Conservation (phyloP, 805 yeast genomes). For the Hanseniaspora taiwanica region DNA sequence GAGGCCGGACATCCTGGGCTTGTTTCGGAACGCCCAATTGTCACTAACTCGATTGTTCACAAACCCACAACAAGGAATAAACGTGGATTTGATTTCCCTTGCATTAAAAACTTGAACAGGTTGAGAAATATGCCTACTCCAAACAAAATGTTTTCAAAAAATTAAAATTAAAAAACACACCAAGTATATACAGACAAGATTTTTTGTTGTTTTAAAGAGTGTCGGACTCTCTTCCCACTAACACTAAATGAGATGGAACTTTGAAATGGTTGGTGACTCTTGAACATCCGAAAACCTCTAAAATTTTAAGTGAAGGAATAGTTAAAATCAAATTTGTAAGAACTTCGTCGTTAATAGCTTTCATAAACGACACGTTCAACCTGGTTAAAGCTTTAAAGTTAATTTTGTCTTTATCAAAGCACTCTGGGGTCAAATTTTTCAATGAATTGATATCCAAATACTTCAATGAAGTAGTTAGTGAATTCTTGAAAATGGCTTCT, state of each 20-base stretch:
- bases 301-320: constrained; percentile 47
- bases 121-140: too few species aligned
- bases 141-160: not conserved
- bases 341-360: constrained; percentile 57
- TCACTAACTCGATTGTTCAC: not conserved
- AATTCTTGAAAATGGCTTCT: constrained; percentile 46
- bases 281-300: constrained; percentile 77
- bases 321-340: constrained; percentile 42
- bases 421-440: constrained; percentile 36
- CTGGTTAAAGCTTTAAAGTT: constrained; percentile 45
- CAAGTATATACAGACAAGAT: not conserved
- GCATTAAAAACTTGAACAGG: not conserved
- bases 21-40: not conserved
- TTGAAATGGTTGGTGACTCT: constrained; percentile 45
- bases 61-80: not conserved
- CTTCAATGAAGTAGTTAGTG: constrained; percentile 44
- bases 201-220: constrained; percentile 23
- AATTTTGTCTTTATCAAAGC: constrained; percentile 34
- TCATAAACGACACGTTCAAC: constrained; percentile 68
- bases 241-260: constrained; percentile 38
- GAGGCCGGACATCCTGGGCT: not conserved
- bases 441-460: constrained; percentile 65
- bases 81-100: constrained; percentile 2
- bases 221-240: constrained; percentile 69
- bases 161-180: not conserved